Evolutionary conservation across 768 basidiomycete genomes (phyloP).

Genomic region (Macrolepiota albuminosa): DNA sequence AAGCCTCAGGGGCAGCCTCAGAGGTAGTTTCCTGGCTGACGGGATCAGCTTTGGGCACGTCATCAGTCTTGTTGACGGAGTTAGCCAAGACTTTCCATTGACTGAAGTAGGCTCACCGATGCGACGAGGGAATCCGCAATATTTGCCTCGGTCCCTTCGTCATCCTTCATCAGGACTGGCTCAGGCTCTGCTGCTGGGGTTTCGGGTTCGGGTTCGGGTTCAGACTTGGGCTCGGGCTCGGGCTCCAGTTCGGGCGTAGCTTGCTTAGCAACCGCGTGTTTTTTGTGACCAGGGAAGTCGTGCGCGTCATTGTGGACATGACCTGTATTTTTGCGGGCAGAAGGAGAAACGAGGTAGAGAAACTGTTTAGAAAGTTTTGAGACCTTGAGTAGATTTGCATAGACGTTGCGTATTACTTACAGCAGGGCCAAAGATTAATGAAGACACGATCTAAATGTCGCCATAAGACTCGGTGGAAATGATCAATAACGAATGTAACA

Average conservation of each 20-base stretch:
- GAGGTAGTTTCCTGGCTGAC: background rate
- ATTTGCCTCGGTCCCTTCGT: slow-evolving; percentile 35
- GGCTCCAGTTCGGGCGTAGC: slow-evolving; percentile 15
- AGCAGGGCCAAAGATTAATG: slow-evolving; percentile 34
- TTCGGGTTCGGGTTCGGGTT: slow-evolving; percentile 2
- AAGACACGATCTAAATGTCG: slow-evolving; percentile 32
- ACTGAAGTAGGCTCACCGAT: slow-evolving; percentile 14
- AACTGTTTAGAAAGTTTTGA: slow-evolving; percentile 21
- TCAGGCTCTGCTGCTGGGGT: slow-evolving; percentile 9
- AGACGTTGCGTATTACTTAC: slow-evolving; percentile 22
- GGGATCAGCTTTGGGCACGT: slow-evolving; percentile 14
- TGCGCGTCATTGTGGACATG: slow-evolving; percentile 32
- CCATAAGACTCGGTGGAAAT: background rate
- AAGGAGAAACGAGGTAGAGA: slow-evolving; percentile 37
- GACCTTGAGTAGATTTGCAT: background rate
- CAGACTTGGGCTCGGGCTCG: slow-evolving; percentile 1
- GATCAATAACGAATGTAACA: slow-evolving; percentile 16
- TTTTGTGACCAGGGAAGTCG: slow-evolving; percentile 23
- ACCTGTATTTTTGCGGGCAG: slow-evolving; percentile 29
- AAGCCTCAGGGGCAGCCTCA: background rate
- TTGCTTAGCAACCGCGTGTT: background rate
- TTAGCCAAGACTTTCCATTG: background rate
- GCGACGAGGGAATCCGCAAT: slow-evolving; percentile 27
- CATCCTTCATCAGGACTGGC: slow-evolving; percentile 30
- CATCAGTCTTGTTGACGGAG: slow-evolving; percentile 5